phyloP scores from a whole-genome alignment of 495 filamentous ascomycete species.

The Schizothecium vesticola region DNA sequence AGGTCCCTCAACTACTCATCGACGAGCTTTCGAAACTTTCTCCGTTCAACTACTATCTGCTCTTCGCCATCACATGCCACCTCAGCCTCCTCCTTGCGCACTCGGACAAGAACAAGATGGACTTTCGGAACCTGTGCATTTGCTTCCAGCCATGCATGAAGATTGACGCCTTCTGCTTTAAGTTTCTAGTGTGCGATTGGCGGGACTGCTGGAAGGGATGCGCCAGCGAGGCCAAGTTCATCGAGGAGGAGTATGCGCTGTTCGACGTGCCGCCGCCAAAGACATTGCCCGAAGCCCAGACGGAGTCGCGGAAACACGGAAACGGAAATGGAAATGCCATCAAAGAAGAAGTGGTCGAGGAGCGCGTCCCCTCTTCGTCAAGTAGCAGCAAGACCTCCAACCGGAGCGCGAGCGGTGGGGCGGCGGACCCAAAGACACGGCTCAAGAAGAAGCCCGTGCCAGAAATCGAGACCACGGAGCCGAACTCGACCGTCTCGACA shows the following conservation, averaged over 20 bases:
- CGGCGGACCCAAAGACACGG: conserved; percentile 21
- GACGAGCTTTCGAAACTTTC: conserved; percentile 87
- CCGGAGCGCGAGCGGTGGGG: conserved; percentile 12
- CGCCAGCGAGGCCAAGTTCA: conserved; percentile 77
- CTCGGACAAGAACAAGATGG: conserved; percentile 89
- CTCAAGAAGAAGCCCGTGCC: conserved; percentile 35
- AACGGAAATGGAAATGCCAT: conserved; percentile 6
- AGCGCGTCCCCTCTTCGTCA: conserved; percentile 60
- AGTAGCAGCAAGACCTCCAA: conserved; percentile 44
- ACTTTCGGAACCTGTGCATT: conserved; percentile 84
- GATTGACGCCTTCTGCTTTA: conserved; percentile 85
- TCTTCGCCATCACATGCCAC: conserved; percentile 93
- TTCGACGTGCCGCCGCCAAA: conserved; percentile 49
- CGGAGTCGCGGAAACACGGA: conserved; percentile 2
- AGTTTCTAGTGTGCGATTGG: conserved; percentile 88
- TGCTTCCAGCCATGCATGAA: conserved; percentile 94
- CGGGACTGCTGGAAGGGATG: conserved; percentile 92
- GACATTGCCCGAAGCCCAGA: conserved; percentile 15
- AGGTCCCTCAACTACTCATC: conserved; percentile 72
- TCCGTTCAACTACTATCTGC: conserved; percentile 91
- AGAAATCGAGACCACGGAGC: conserved; percentile 27
- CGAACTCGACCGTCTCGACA: conserved; percentile 35
- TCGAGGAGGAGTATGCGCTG: conserved; percentile 64
- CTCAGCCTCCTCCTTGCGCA: conserved; percentile 81
- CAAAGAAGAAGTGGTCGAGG: conserved; percentile 36